Conservation (phyloP, 371 early-diverging fungal species). For the Mucor lusitanicus region DNA sequence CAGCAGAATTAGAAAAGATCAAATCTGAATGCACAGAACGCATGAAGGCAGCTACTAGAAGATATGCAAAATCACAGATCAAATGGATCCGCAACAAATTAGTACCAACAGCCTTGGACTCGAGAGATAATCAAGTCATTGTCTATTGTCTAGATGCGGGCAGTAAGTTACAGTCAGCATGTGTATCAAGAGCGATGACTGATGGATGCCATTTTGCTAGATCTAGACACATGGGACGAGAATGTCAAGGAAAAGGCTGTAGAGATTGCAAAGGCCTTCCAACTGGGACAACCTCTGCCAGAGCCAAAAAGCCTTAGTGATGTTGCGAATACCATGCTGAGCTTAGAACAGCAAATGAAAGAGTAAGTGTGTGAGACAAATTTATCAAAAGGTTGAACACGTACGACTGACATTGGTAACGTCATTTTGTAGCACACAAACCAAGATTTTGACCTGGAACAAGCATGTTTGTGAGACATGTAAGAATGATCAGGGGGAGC, state of each 20-base stretch:
- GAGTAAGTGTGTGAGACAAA: constrained; percentile 25
- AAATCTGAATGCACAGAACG: constrained; percentile 62
- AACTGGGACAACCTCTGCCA: constrained; percentile 33
- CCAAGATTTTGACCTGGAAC: constrained; percentile 62
- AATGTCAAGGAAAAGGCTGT: constrained; percentile 59
- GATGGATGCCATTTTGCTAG: constrained; percentile 19
- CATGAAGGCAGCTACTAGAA: constrained; percentile 86
- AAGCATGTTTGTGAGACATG: constrained; percentile 68
- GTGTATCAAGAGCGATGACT: background rate
- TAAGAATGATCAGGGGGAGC: constrained; percentile 40
- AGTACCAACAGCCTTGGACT: constrained; percentile 50
- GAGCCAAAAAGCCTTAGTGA: constrained; percentile 39
- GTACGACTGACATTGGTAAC: background rate
- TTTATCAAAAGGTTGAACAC: background rate
- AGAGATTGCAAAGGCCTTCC: constrained; percentile 47
- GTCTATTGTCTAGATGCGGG: constrained; percentile 83
- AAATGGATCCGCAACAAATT: constrained; percentile 91
- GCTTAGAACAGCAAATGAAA: constrained; percentile 21
- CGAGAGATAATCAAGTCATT: constrained; percentile 35
- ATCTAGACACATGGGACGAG: constrained; percentile 55
- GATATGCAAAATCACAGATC: constrained; percentile 89
- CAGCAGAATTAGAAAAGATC: constrained; percentile 45
- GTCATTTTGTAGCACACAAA: constrained; percentile 37
- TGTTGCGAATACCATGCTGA: constrained; percentile 41
- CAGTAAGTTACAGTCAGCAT: constrained; percentile 38